Conservation (phyloP, 495 filamentous ascomycete genomes). For the Talaromyces liani region DNA sequence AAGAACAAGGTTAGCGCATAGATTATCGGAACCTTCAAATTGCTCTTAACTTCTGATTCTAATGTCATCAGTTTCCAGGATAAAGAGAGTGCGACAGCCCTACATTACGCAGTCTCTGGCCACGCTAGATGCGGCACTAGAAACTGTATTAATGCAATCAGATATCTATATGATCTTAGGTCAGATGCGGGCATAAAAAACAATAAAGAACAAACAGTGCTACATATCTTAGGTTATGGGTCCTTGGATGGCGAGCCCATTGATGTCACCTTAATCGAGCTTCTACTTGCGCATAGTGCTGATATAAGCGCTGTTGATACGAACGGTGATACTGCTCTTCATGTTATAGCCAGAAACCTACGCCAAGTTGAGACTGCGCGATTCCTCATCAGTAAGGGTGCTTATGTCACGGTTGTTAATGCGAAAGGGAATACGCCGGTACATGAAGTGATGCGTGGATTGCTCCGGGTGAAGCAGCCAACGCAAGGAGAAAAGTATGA, state of each 20-base stretch:
- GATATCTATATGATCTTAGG: conserved; percentile 8
- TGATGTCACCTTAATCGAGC: conserved; percentile 7
- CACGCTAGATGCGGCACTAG: conserved; percentile 6
- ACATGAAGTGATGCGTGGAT: conserved; percentile 8
- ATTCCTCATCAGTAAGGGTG: conserved; percentile 11
- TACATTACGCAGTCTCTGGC: conserved; percentile 9
- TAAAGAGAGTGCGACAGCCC: conserved; percentile 9
- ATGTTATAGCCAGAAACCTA: conserved; percentile 13
- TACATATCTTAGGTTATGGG: conserved; percentile 10
- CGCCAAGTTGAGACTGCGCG: conserved; percentile 6
- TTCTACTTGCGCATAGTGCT: conserved; percentile 9
- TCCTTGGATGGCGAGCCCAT: conserved; percentile 10
- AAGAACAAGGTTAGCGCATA: conserved; percentile 2
- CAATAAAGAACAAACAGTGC: conserved; percentile 10
- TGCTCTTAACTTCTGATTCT: conserved; percentile 4
- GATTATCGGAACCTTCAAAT: conserved; percentile 8
- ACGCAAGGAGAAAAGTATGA: neutral
- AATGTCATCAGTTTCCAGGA: conserved; percentile 7
- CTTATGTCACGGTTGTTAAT: conserved; percentile 11
- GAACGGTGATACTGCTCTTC: conserved; percentile 10
- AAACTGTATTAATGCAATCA: conserved; percentile 6
- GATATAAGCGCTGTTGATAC: conserved; percentile 10
- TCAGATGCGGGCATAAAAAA: conserved; percentile 9
- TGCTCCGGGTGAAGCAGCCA: neutral
- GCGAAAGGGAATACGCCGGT: conserved; percentile 13